phyloP scores from a whole-genome alignment of 805 yeast genomes.

The Dipodascus geniculatus region DNA sequence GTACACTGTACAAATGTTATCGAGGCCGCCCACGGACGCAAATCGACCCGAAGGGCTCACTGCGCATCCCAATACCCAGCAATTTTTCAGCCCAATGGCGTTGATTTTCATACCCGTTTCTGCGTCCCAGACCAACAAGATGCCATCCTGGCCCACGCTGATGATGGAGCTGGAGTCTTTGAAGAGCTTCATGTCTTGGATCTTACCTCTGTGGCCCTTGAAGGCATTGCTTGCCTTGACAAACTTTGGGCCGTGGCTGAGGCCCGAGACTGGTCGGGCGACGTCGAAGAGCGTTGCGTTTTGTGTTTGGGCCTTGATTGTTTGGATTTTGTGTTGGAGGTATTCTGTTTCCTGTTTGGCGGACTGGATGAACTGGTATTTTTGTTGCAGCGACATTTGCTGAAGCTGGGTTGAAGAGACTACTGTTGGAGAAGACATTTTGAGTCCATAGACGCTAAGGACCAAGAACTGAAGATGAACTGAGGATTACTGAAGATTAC shows the following conservation, averaged over 20 bases:
- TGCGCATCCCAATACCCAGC: conserved; percentile 71
- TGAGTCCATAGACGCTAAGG: neutral
- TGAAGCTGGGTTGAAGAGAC: neutral
- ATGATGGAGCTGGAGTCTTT: conserved; percentile 46
- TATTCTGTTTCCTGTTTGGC: conserved; percentile 1
- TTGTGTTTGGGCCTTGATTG: neutral
- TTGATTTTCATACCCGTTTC: conserved; percentile 56
- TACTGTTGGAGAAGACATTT: neutral
- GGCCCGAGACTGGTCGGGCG: neutral
- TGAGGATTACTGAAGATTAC: too few relatives aligned
- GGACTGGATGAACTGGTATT: neutral
- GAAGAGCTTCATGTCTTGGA: conserved; percentile 60
- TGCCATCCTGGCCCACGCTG: conserved; percentile 81
- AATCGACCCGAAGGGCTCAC: conserved; percentile 52
- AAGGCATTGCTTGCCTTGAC: conserved; percentile 15
- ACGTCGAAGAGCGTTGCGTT: neutral
- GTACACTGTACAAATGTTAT: conserved; percentile 66
- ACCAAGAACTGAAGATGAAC: too few relatives aligned
- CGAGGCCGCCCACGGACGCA: conserved; percentile 76
- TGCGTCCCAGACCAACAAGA: conserved; percentile 73
- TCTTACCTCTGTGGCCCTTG: conserved; percentile 62
- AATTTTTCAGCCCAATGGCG: conserved; percentile 61
- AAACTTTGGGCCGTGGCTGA: neutral
- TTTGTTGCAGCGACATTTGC: neutral
- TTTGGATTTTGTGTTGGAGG: neutral